Conservation (phyloP, 2,329 filamentous ascomycete genomes). For the Colletotrichum sp. region DNA sequence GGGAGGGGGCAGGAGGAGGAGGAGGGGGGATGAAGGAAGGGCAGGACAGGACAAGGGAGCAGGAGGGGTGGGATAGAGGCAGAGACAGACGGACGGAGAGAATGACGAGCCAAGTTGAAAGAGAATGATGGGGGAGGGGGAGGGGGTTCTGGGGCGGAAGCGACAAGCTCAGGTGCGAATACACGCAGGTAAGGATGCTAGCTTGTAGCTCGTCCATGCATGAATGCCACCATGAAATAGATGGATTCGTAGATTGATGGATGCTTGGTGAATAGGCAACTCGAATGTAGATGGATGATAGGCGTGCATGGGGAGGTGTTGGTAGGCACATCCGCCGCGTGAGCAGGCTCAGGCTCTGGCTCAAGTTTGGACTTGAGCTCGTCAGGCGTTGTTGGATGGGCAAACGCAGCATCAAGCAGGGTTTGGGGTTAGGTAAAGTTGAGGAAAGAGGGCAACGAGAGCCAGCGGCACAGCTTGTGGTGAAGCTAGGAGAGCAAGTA, state of each 20-base stretch:
- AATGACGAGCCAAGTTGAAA: constrained; percentile 22
- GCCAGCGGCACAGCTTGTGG: not conserved
- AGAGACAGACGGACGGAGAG: constrained; percentile 5
- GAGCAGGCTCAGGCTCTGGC: not conserved
- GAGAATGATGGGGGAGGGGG: not conserved
- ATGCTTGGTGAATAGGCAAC: not conserved
- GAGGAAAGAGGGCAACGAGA: not conserved
- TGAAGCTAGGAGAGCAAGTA: not conserved
- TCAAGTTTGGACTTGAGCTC: not conserved
- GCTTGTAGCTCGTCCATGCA: not conserved
- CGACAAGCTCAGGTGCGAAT: not conserved
- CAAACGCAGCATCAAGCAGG: not conserved
- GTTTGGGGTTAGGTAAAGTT: not conserved
- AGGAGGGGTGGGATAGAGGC: constrained; percentile 1
- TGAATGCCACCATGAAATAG: not conserved
- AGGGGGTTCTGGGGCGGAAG: not conserved
- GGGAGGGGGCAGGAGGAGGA: constrained; percentile 1
- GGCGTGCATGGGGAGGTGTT: not conserved
- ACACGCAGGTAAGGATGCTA: not conserved
- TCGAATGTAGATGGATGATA: not conserved
- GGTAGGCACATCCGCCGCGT: not conserved
- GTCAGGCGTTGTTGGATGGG: not conserved
- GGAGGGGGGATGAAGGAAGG: constrained; percentile 1
- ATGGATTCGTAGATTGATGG: not conserved
- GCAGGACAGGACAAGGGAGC: not conserved